Conservation (phyloP, 768 basidiomycete species). For the Tremella fuciformis region DNA sequence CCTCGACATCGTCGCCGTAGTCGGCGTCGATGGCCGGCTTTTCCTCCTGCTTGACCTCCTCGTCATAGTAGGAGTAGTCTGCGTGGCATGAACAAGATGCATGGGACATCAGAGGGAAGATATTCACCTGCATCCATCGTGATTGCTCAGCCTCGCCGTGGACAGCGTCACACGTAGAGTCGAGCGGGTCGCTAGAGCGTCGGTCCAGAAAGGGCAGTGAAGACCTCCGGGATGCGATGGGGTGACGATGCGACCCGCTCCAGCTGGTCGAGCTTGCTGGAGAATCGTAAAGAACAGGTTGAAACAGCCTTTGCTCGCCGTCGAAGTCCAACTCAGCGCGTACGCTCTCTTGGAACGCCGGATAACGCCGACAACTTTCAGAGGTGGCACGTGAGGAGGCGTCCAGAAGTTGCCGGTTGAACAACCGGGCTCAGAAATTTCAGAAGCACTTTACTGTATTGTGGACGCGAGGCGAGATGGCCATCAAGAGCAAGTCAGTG, state of each 20-base stretch:
- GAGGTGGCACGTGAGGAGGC: not conserved
- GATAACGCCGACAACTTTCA: constrained; percentile 7
- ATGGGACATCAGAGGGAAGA: constrained; percentile 10
- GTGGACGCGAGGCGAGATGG: constrained; percentile 20
- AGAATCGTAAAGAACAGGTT: no score
- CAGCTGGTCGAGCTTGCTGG: no score
- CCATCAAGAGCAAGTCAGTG: constrained; percentile 21
- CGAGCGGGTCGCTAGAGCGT: no score
- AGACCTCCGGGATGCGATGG: no score
- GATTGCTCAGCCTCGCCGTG: not conserved
- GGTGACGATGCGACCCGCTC: no score
- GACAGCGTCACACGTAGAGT: no score
- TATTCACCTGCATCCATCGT: constrained; percentile 47
- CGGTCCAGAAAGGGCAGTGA: no score
- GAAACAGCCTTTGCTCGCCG: no score
- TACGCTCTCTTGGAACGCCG: not conserved
- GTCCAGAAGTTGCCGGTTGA: no score
- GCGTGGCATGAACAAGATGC: constrained; percentile 23
- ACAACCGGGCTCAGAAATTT: no score
- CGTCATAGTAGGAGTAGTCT: constrained; percentile 7
- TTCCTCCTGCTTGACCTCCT: constrained; percentile 12
- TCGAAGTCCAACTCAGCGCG: not conserved
- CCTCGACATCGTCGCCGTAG: constrained; percentile 13
- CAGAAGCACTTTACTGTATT: no score
- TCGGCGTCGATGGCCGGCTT: constrained; percentile 5